Percentiles rank a stretch among this genome's conserved stretches.
Conservation (phyloP, 139 green algal species). For the Tetratostichococcus sp. region DNA sequence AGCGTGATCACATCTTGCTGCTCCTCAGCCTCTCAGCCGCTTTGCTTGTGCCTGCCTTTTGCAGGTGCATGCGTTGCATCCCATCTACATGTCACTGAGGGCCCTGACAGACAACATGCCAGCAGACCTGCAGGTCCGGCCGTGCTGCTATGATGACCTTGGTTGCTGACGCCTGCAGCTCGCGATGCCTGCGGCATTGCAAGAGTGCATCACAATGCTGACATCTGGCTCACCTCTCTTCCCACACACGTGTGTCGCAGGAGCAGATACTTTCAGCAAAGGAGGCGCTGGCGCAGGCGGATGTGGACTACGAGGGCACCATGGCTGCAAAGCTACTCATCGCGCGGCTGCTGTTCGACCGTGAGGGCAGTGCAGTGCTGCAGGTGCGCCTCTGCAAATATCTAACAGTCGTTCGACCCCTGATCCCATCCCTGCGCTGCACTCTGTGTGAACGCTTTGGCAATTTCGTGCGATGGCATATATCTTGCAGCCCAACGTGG, state of each 20-base stretch:
- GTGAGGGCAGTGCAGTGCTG: conserved; percentile 30
- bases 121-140: conserved; percentile 5
- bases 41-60: too few species aligned
- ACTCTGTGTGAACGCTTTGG: too few species aligned
- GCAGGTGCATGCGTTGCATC: conserved; percentile 86
- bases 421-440: too few species aligned
- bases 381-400: too few species aligned
- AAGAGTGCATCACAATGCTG: too few species aligned
- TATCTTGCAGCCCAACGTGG: too few species aligned
- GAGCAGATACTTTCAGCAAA: not conserved
- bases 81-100: conserved; percentile 73
- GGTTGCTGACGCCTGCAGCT: too few species aligned
- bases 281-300: conserved; percentile 27
- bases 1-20: not conserved
- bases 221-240: too few species aligned
- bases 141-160: too few species aligned
- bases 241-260: not conserved
- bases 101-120: conserved; percentile 19
- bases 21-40: too few species aligned
- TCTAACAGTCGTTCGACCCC: not conserved
- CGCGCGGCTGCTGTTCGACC: conserved; percentile 48
- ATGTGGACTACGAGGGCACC: conserved; percentile 83
- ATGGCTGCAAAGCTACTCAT: conserved; percentile 72
- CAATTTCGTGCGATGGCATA: too few species aligned
- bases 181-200: too few species aligned